Conservation (phyloP, 2,329 filamentous ascomycete species). For the Ascochyta rabiei region DNA sequence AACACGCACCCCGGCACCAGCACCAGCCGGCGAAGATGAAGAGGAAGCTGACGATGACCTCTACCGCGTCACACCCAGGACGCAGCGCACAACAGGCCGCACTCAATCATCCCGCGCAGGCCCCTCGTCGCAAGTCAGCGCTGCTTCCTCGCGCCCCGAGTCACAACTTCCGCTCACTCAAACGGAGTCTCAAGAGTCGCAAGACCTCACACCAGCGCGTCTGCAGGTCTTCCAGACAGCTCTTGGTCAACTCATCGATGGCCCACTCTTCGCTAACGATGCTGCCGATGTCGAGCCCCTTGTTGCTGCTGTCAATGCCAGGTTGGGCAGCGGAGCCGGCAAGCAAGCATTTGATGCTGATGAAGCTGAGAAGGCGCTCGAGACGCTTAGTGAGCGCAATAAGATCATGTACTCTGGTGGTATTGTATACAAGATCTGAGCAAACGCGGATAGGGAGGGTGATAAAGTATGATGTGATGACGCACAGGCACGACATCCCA, state of each 20-base stretch:
- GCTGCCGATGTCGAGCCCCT: constrained; percentile 76
- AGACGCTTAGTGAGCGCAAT: constrained; percentile 80
- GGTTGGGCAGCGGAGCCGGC: constrained; percentile 64
- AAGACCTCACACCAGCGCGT: constrained; percentile 66
- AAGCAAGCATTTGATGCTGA: constrained; percentile 67
- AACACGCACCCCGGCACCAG: constrained; percentile 43
- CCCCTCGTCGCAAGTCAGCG: constrained; percentile 67
- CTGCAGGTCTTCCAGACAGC: constrained; percentile 77
- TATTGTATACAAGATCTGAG: constrained; percentile 57
- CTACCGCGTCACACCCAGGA: constrained; percentile 59
- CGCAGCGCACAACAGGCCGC: constrained; percentile 49
- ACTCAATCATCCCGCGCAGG: constrained; percentile 41
- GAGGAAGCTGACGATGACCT: constrained; percentile 62
- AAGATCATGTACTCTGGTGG: constrained; percentile 75
- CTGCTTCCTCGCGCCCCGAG: constrained; percentile 79
- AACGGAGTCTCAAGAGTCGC: constrained; percentile 45
- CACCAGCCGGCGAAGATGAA: constrained; percentile 48
- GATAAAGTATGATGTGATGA: not conserved
- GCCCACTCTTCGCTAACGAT: constrained; percentile 85
- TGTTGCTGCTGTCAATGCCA: constrained; percentile 78
- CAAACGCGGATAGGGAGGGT: not conserved
- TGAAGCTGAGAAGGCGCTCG: constrained; percentile 79
- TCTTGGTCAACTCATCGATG: constrained; percentile 82
- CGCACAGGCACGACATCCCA: not conserved
- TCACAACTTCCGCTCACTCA: constrained; percentile 70